Base-by-base conservation (phyloP, 73 alveolate species). In the Stentor coeruleus region DNA sequence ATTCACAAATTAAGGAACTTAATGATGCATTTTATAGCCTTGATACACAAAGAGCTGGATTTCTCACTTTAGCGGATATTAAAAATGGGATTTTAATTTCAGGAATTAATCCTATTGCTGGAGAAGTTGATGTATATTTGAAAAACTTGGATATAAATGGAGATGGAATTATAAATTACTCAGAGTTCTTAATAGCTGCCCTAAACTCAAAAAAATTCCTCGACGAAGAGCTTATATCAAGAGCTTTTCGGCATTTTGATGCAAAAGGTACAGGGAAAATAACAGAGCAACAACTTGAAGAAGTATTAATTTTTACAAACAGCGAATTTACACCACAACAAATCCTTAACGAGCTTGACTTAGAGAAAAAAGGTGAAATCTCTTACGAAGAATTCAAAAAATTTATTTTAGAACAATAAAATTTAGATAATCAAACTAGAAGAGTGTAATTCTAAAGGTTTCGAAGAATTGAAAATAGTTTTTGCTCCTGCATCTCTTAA, bases 151-250 rank as follows among this genome's bases (percentile, higher is more conserved):
- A 57, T 31, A 20, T 20, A n/a, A 57, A 57, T 57, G 28, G 28
- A 57, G 73, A 57, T 31, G 73, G 73, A 57, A 57, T n/a, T 20
- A 57, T 57, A 57, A 57, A 57, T 57, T 57, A 57, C 28, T 57
- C 73, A n/a, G 73, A 57, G 28, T 57, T 57, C 28, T 57, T 57
- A 2, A 31, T 31, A 20, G 73, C 73, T 1, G 28, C 73, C 1
- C 73, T 57, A 31, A 31, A 57, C 15, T 0, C 73, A 2, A 57
- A 57, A 57, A n/a, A 57, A n/a, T 20, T 57, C 73, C 15, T 57
- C 28, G 28, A 57, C 28, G 73, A 57, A 57, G 73, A 57, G 28
- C 15, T 20, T 1, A 20, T 57, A 57, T 57, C 35, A 31, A 20
- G 35, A 57, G 73, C 73, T 57, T 57, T 57, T 57, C 0, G 73